Conservation (phyloP, 2,329 filamentous ascomycete genomes). For the Fusarium sp. region DNA sequence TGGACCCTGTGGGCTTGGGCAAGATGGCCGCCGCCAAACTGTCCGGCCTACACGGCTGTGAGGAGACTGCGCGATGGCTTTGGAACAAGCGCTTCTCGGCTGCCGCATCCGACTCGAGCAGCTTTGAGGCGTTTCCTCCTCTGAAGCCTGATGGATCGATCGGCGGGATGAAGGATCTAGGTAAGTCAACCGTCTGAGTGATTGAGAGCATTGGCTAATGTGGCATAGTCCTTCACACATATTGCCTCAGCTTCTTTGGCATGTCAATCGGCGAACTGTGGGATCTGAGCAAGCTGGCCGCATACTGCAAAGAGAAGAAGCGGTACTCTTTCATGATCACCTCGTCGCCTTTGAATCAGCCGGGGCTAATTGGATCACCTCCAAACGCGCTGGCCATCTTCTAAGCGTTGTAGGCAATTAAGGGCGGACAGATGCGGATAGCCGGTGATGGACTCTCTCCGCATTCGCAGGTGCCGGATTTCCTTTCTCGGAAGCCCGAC, state of each 20-base stretch:
- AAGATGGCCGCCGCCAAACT: conserved; percentile 48
- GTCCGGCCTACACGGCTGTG: conserved; percentile 57
- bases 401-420: background rate
- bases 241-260: conserved; percentile 63
- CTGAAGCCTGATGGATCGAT: conserved; percentile 55
- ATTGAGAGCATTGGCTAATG: background rate
- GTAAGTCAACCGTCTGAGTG: conserved; percentile 40
- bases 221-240: conserved; percentile 58
- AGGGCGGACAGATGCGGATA: background rate
- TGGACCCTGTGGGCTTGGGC: conserved; percentile 50
- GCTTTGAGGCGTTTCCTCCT: conserved; percentile 74
- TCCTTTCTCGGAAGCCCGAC: conserved; percentile 22
- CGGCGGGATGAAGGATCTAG: conserved; percentile 49
- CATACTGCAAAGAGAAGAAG: conserved; percentile 62
- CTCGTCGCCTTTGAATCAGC: conserved; percentile 63
- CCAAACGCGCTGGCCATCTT: conserved; percentile 43
- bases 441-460: conserved; percentile 6
- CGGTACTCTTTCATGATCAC: conserved; percentile 73
- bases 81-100: conserved; percentile 77
- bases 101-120: conserved; percentile 71
- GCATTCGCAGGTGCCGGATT: conserved; percentile 24
- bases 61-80: conserved; percentile 72
- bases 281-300: conserved; percentile 65
- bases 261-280: conserved; percentile 68
- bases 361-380: conserved; percentile 30